phyloP scores from a whole-genome alignment of 176 grass and related monocot species.

The Puccinellia tenuiflora region DNA sequence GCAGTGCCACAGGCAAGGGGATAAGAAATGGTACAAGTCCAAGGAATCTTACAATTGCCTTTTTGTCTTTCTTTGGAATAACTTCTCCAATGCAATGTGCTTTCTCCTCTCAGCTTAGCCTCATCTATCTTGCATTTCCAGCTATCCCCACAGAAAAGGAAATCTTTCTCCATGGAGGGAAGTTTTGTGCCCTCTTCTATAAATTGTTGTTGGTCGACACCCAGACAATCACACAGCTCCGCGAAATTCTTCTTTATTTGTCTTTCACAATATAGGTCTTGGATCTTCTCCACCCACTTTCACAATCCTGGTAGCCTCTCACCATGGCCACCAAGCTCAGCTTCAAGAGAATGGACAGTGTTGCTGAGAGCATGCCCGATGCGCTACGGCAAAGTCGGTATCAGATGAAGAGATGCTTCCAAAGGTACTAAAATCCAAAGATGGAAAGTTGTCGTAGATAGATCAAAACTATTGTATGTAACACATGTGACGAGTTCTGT shows the following conservation, averaged over 20 bases:
- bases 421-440: slow-evolving; percentile 23
- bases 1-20: background rate
- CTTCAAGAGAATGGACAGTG: slow-evolving; percentile 82
- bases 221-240: slow-evolving; percentile 33
- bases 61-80: slow-evolving; percentile 70
- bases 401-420: slow-evolving; percentile 96
- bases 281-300: background rate
- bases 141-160: slow-evolving; percentile 36
- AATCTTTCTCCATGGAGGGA: slow-evolving; percentile 30
- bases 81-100: slow-evolving; percentile 53
- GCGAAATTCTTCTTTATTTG: background rate
- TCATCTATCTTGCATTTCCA: slow-evolving; percentile 33
- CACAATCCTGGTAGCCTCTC: background rate
- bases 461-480: background rate
- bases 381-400: slow-evolving; percentile 77
- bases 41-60: slow-evolving; percentile 51
- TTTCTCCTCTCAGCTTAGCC: slow-evolving; percentile 39
- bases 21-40: background rate
- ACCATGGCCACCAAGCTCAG: slow-evolving; percentile 52
- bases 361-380: slow-evolving; percentile 84
- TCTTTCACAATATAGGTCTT: background rate
- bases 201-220: slow-evolving; percentile 36
- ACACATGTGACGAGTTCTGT: background rate
- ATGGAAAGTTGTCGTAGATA: background rate
- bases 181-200: slow-evolving; percentile 48